These are phyloP conservation scores for Pistacia atlantica DNA, from an alignment of 345 rosid species.

Conservation along the genomic window DNA sequence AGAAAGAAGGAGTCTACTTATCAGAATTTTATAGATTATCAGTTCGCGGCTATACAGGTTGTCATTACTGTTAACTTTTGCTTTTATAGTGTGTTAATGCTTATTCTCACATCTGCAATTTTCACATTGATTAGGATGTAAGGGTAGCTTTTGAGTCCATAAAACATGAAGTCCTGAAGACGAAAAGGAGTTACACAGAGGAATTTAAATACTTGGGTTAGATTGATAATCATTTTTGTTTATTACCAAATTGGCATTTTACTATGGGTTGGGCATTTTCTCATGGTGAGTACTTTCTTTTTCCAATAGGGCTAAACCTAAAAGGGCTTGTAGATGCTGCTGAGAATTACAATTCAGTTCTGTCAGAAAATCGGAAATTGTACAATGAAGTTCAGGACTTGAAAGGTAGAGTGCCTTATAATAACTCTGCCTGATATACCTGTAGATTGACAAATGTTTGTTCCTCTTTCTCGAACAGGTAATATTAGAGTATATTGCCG, in stretches of 20 bases:
- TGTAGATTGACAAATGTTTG: slow-evolving; percentile 20
- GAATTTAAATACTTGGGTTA: slow-evolving; percentile 73
- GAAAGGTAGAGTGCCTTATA: slow-evolving; percentile 65
- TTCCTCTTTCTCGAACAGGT: slow-evolving; percentile 47
- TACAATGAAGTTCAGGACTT: slow-evolving; percentile 95
- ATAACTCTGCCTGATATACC: slow-evolving; percentile 18
- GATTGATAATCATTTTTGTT: slow-evolving; percentile 20
- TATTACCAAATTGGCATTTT: slow-evolving; percentile 18
- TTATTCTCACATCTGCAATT: slow-evolving; percentile 7
- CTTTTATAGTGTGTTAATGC: slow-evolving; percentile 9
- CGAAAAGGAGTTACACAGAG: slow-evolving; percentile 58
- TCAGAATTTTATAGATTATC: slow-evolving; percentile 54
- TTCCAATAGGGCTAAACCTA: slow-evolving; percentile 65
- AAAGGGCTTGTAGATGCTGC: slow-evolving; percentile 86
- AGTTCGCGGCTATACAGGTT: slow-evolving; percentile 71
- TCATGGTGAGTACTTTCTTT: slow-evolving; percentile 15
- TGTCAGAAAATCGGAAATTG: slow-evolving; percentile 81
- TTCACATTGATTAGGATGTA: slow-evolving; percentile 54
- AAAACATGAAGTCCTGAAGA: slow-evolving; percentile 67
- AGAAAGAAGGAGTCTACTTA: slow-evolving; percentile 63
- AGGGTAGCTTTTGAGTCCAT: slow-evolving; percentile 58
- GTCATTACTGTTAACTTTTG: slow-evolving; percentile 22
- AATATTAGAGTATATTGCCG: slow-evolving; percentile 97
- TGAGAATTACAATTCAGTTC: slow-evolving; percentile 72
- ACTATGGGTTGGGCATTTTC: slow-evolving; percentile 14